Conservation (phyloP, 225 moss, liverwort and hornwort species). For the Thuidium tamariscinum region DNA sequence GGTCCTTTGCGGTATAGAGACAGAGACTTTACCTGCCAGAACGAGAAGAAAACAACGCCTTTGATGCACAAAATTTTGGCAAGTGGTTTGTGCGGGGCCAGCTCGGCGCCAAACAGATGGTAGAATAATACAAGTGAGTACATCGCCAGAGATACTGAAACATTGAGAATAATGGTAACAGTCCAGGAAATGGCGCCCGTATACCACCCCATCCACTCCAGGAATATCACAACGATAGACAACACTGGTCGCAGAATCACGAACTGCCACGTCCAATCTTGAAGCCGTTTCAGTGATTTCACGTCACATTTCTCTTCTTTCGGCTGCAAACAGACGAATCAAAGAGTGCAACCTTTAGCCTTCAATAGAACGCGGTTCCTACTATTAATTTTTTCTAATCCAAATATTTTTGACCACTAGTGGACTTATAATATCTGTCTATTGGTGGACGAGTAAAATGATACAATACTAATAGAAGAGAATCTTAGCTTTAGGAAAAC, state of each 20-base stretch:
- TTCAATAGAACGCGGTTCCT: neutral
- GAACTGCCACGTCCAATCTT: slow-evolving; percentile 96
- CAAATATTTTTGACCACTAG: neutral
- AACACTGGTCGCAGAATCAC: slow-evolving; percentile 67
- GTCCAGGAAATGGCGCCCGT: slow-evolving; percentile 55
- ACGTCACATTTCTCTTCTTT: slow-evolving; percentile 82
- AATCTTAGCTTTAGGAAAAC: neutral
- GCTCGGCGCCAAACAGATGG: slow-evolving; percentile 73
- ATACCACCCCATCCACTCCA: slow-evolving; percentile 73
- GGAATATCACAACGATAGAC: slow-evolving; percentile 49
- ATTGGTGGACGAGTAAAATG: neutral
- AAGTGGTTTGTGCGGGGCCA: slow-evolving; percentile 84
- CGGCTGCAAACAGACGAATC: slow-evolving; percentile 22
- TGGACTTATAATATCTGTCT: neutral
- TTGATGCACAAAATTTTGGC: slow-evolving; percentile 92
- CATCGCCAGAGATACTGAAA: slow-evolving; percentile 87
- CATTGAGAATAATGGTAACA: slow-evolving; percentile 45
- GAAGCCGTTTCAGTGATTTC: slow-evolving; percentile 71
- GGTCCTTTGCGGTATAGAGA: neutral
- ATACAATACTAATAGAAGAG: neutral
- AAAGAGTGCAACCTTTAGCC: neutral
- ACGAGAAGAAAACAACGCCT: slow-evolving; percentile 97
- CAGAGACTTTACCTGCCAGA: slow-evolving; percentile 71
- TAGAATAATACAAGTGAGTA: slow-evolving; percentile 78
- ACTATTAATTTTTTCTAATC: neutral